These are phyloP conservation scores for Geotrichum macrosporum DNA, from an alignment of 1,139 yeast species.

Conservation along the genomic window DNA sequence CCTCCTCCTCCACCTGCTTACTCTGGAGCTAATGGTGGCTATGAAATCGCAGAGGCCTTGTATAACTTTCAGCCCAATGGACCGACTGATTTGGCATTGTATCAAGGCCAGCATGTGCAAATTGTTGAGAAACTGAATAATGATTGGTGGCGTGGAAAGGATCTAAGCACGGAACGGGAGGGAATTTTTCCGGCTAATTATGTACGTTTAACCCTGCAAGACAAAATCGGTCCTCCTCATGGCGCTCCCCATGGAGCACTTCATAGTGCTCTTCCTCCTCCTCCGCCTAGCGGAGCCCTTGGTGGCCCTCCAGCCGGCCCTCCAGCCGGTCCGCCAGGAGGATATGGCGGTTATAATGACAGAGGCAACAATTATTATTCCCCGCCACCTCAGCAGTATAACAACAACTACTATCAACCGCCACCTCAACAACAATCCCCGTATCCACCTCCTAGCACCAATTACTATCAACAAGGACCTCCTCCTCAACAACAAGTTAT, in stretches of 20 bases:
- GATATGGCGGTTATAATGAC: slow-evolving; percentile 3
- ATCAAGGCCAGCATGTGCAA: slow-evolving; percentile 62
- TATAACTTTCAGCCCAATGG: slow-evolving; percentile 70
- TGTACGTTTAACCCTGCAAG: slow-evolving; percentile 43
- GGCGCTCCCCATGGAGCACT: no score
- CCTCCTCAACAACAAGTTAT: slow-evolving; percentile 23
- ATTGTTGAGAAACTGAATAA: slow-evolving; percentile 70
- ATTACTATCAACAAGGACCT: slow-evolving; percentile 21
- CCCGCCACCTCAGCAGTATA: slow-evolving; percentile 20
- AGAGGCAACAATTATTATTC: slow-evolving; percentile 7
- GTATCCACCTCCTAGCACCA: slow-evolving; percentile 22
- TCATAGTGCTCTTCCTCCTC: no score
- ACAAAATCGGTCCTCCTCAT: neutral
- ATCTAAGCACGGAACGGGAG: slow-evolving; percentile 46
- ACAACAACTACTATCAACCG: slow-evolving; percentile 21
- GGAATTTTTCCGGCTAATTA: slow-evolving; percentile 94
- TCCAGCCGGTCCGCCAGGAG: no score
- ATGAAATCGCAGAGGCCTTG: slow-evolving; percentile 56
- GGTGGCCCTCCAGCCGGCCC: no score
- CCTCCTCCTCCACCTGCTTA: slow-evolving; percentile 27
- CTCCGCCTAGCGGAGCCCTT: no score
- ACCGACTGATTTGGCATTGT: slow-evolving; percentile 63
- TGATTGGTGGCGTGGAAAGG: slow-evolving; percentile 89
- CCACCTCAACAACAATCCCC: slow-evolving; percentile 23
- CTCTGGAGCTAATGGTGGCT: slow-evolving; percentile 10